These are phyloP conservation scores for Amanita phalloides DNA, from an alignment of 768 basidiomycete genomes.

Conservation along the genomic window DNA sequence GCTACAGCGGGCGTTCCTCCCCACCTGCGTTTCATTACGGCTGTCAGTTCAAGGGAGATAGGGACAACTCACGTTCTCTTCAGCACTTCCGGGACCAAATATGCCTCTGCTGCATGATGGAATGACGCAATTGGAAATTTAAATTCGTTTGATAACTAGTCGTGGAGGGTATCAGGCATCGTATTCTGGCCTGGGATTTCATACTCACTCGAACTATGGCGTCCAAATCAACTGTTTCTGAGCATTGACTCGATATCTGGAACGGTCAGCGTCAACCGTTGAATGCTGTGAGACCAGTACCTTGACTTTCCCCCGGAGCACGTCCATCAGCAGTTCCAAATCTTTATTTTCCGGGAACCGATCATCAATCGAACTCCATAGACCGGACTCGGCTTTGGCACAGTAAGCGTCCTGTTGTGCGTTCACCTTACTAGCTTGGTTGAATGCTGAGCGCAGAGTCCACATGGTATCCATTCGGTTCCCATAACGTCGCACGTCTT, in stretches of 20 bases:
- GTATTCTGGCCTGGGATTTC: neutral
- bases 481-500: slow-evolving; percentile 34
- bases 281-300: slow-evolving; percentile 13
- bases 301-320: slow-evolving; percentile 81
- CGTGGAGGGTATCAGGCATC: neutral
- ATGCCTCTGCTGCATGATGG: slow-evolving; percentile 85
- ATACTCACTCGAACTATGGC: slow-evolving; percentile 44
- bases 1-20: slow-evolving; percentile 62
- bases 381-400: slow-evolving; percentile 39
- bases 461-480: slow-evolving; percentile 73
- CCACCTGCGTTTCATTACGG: slow-evolving; percentile 18
- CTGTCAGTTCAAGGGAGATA: neutral
- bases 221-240: slow-evolving; percentile 67
- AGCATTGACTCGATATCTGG: slow-evolving; percentile 57
- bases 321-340: slow-evolving; percentile 75
- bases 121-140: slow-evolving; percentile 73
- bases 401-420: slow-evolving; percentile 66
- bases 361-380: slow-evolving; percentile 26
- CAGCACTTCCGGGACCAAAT: slow-evolving; percentile 75
- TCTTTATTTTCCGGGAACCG: slow-evolving; percentile 62
- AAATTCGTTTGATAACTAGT: slow-evolving; percentile 82
- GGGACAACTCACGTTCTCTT: slow-evolving; percentile 50
- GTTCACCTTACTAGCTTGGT: slow-evolving; percentile 60
- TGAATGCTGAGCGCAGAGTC: slow-evolving; percentile 72
- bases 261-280: neutral